Percentiles rank a stretch among this genome's conserved stretches.
phyloP scores from a whole-genome alignment of 2,329 filamentous ascomycete genomes.

The Parastagonospora nodorum region DNA sequence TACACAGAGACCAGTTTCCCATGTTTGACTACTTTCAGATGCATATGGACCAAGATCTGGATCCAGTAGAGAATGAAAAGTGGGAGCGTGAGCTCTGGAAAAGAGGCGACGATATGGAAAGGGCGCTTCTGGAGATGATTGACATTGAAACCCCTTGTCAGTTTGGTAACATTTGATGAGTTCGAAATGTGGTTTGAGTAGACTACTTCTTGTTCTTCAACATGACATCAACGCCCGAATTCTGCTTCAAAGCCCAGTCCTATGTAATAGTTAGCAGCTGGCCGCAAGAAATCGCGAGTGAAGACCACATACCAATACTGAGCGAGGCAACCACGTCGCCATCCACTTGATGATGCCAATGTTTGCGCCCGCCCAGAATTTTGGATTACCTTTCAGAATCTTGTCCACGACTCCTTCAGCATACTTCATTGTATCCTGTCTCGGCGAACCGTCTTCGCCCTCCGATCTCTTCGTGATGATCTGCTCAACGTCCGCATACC shows the following conservation, averaged over 20 bases:
- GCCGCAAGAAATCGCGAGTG: background rate
- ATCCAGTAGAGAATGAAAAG: no score
- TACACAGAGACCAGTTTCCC: no score
- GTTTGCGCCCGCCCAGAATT: slow-evolving; percentile 3
- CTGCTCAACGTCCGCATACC: slow-evolving; percentile 2
- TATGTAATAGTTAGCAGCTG: background rate
- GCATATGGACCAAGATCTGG: no score
- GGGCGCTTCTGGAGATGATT: no score
- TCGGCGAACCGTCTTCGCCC: slow-evolving; percentile 8
- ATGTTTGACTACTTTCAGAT: no score
- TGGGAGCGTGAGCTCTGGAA: no score
- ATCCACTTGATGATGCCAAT: background rate
- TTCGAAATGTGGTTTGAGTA: no score
- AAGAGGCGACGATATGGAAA: no score
- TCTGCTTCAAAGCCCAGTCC: background rate
- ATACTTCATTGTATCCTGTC: slow-evolving; percentile 7
- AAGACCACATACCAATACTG: background rate
- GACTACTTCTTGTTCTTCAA: slow-evolving; percentile 1
- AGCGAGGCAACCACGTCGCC: background rate
- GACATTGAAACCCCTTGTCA: no score
- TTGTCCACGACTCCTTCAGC: slow-evolving; percentile 18
- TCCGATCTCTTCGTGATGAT: background rate
- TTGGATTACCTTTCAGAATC: background rate
- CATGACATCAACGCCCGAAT: slow-evolving; percentile 1
- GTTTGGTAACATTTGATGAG: no score